These are phyloP conservation scores for Bretziella fagacearum DNA, from an alignment of 2,329 filamentous ascomycete species.

Conservation along the genomic window DNA sequence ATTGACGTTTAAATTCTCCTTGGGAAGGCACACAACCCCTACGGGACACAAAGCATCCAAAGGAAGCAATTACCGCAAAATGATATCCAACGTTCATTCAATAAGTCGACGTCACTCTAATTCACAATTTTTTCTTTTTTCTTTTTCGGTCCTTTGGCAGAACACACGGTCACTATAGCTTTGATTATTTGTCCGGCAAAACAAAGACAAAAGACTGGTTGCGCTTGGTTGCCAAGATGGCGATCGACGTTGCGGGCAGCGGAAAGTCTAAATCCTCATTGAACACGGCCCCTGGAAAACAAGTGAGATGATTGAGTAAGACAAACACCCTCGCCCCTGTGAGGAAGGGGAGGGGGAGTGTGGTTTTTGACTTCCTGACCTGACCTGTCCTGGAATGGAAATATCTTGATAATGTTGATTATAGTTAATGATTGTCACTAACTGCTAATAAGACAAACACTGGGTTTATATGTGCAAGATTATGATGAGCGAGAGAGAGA, in stretches of 20 bases:
- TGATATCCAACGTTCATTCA: too few species aligned
- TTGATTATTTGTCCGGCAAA: background rate
- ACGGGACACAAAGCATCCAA: too few species aligned
- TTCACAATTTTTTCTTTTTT: too few species aligned
- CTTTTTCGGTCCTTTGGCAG: too few species aligned
- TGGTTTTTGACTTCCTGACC: background rate
- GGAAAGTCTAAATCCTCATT: conserved; percentile 7
- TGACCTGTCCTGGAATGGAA: too few species aligned
- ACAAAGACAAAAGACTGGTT: background rate
- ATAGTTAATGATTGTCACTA: background rate
- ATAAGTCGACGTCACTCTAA: too few species aligned
- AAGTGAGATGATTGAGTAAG: background rate
- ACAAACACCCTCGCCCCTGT: background rate
- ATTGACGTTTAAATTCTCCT: too few species aligned
- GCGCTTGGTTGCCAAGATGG: background rate
- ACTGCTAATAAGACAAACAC: too few species aligned
- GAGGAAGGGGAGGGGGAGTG: background rate
- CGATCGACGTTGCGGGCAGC: conserved; percentile 1
- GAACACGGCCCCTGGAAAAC: background rate
- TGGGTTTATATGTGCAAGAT: background rate
- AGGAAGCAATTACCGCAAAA: too few species aligned
- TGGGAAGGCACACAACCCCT: too few species aligned
- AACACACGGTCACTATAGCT: too few species aligned
- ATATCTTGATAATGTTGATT: background rate
- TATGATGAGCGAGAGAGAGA: background rate